A percentile compares a stretch with the other conserved stretches of the same genome.
These are phyloP conservation scores for Aspergillus funiculosus DNA, from an alignment of 495 filamentous ascomycete genomes.

Conservation along the genomic window DNA sequence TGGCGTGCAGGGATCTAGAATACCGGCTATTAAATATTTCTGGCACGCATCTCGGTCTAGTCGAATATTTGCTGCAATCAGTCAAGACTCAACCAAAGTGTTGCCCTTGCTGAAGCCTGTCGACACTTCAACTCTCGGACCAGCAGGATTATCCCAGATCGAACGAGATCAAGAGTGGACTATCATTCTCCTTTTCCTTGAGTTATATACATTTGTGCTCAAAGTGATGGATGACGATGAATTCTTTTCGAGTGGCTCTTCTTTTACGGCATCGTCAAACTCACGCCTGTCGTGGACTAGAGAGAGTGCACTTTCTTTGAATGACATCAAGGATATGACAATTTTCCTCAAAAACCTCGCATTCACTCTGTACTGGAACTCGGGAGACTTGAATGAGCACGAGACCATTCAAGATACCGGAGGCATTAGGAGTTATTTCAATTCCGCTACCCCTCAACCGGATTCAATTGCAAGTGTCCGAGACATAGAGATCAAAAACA, in stretches of 20 bases:
- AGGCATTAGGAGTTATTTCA: constrained; percentile 56
- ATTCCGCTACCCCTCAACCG: constrained; percentile 20
- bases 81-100: constrained; percentile 50
- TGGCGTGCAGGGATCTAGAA: constrained; percentile 31
- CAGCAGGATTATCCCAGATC: constrained; percentile 17
- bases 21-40: constrained; percentile 81
- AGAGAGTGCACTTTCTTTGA: constrained; percentile 63
- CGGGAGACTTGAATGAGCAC: constrained; percentile 57
- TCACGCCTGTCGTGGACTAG: constrained; percentile 45
- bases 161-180: constrained; percentile 72
- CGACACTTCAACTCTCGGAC: constrained; percentile 17
- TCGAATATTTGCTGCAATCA: constrained; percentile 59
- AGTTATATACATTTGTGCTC: constrained; percentile 87
- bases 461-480: constrained; percentile 24
- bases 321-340: constrained; percentile 67
- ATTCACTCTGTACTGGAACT: constrained; percentile 84
- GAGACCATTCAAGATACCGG: constrained; percentile 41
- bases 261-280: constrained; percentile 32
- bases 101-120: constrained; percentile 49
- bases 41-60: constrained; percentile 73
- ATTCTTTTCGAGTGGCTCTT: constrained; percentile 42
- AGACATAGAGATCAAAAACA: constrained; percentile 35
- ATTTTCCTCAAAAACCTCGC: constrained; percentile 88
- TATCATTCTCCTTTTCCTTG: constrained; percentile 82
- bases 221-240: constrained; percentile 88